A percentile compares a stretch with the other conserved stretches of the same genome.
Conservation (phyloP, 2,329 filamentous ascomycete genomes). For the Ophiostoma montium region DNA sequence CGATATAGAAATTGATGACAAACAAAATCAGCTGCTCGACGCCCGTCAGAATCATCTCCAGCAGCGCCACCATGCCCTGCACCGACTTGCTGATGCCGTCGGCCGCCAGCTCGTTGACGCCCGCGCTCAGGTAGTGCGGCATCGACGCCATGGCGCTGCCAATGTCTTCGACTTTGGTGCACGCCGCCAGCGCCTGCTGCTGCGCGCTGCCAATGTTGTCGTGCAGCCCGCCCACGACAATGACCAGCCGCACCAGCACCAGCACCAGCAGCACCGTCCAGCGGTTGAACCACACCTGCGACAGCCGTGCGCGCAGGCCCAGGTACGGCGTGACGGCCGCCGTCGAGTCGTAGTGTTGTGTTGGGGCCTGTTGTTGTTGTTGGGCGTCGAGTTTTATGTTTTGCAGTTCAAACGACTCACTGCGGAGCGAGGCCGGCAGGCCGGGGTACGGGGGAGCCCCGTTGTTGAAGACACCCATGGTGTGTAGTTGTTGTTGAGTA, state of each 20-base stretch:
- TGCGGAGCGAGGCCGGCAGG: slow-evolving; percentile 20
- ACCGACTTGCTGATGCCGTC: slow-evolving; percentile 68
- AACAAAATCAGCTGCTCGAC: slow-evolving; percentile 84
- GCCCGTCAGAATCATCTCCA: slow-evolving; percentile 65
- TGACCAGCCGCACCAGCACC: slow-evolving; percentile 65
- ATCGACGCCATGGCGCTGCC: slow-evolving; percentile 95
- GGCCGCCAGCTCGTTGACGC: slow-evolving; percentile 77
- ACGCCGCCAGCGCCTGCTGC: slow-evolving; percentile 71
- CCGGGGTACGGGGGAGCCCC: slow-evolving; percentile 15
- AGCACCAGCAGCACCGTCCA: slow-evolving; percentile 88
- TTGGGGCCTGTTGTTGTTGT: neutral
- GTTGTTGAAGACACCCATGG: slow-evolving; percentile 17
- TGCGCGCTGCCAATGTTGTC: slow-evolving; percentile 64
- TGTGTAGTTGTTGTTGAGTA: neutral
- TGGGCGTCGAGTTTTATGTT: slow-evolving; percentile 21
- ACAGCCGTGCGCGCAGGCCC: slow-evolving; percentile 74
- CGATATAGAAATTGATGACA: slow-evolving; percentile 80
- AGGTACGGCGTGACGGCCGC: slow-evolving; percentile 79
- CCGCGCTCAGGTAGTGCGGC: slow-evolving; percentile 84
- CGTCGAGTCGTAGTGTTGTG: slow-evolving; percentile 34
- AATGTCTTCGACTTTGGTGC: slow-evolving; percentile 80
- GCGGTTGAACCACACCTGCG: slow-evolving; percentile 93
- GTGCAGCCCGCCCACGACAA: slow-evolving; percentile 60
- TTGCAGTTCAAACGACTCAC: slow-evolving; percentile 21
- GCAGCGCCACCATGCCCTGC: slow-evolving; percentile 62